Evolutionary conservation across 2,329 filamentous ascomycete species (phyloP).

Genomic region (Zymoseptoria tritici): DNA sequence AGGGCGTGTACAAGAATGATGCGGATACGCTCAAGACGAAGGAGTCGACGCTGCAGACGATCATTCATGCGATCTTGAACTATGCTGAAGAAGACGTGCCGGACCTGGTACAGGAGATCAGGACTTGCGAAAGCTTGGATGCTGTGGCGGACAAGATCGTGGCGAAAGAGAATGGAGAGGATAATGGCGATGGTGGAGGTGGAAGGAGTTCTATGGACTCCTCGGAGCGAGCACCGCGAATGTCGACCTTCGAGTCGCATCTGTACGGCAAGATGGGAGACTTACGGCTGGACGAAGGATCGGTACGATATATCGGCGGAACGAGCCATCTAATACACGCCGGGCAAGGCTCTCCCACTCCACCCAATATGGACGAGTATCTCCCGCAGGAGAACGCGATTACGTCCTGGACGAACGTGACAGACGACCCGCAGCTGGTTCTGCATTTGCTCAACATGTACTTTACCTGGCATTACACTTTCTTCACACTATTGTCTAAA

Average conservation of each 20-base stretch:
- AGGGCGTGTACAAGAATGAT: slow-evolving; percentile 94
- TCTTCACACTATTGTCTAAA: slow-evolving; percentile 86
- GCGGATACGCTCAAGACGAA: slow-evolving; percentile 79
- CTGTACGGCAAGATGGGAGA: slow-evolving; percentile 91
- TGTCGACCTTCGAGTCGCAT: slow-evolving; percentile 60
- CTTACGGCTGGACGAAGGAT: slow-evolving; percentile 76
- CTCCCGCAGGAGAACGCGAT: slow-evolving; percentile 59
- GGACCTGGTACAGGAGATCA: slow-evolving; percentile 74
- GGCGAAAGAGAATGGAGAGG: slow-evolving; percentile 43
- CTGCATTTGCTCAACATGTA: slow-evolving; percentile 93
- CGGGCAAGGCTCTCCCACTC: slow-evolving; percentile 35
- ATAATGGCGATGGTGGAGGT: slow-evolving; percentile 39
- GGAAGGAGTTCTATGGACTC: slow-evolving; percentile 28
- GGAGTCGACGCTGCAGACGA: slow-evolving; percentile 80
- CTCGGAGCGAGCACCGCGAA: slow-evolving; percentile 22
- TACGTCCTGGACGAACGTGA: slow-evolving; percentile 82
- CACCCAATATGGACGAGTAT: slow-evolving; percentile 36
- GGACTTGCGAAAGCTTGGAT: slow-evolving; percentile 71
- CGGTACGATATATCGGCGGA: slow-evolving; percentile 83
- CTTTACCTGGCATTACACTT: slow-evolving; percentile 95
- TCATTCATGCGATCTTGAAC: slow-evolving; percentile 88
- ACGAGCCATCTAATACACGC: slow-evolving; percentile 88
- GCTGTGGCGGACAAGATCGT: slow-evolving; percentile 54
- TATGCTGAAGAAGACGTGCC: slow-evolving; percentile 80
- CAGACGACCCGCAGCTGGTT: slow-evolving; percentile 68